Evolutionary conservation across 2,329 filamentous ascomycete genomes (phyloP), one percentile per base, ranked within the genome.

Genomic region (Neurospora crassa): DNA sequence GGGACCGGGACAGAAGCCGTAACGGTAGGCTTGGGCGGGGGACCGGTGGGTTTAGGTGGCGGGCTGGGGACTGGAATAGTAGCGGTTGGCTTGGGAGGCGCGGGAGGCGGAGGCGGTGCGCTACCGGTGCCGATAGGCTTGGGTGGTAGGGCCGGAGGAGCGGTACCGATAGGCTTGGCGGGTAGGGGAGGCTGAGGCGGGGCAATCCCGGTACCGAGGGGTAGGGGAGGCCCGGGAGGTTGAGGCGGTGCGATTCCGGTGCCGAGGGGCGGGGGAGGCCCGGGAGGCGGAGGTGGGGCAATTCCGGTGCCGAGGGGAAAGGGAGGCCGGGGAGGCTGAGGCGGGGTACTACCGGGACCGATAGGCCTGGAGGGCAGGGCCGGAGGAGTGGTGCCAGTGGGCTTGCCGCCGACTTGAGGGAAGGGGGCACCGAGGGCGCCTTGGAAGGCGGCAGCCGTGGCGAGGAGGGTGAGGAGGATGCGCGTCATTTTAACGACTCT

Each of bases 391-490:
- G 34, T 37, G 47, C 24, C 20, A 5, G 45, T 68, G 40, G 67
- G 67, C n/a, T 42, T 68, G n/a, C 24, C 41, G 20, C 11, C 16
- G 41, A n/a, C 43, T 41, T 24, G 42, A 40, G 71, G 68, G 40
- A 74, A 40, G n/a, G 74, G 74, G 3, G 70, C 70, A 53, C 69
- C 74, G 24, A 72, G 40, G 40, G 69, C 73, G 67, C 68, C 68
- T 68, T 75, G 73, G 59, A 76, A 29, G 37, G 74, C 74, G 16
- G 74, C 70, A 43, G 70, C 71, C 68, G 75, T 73, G 43, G 74
- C 74, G 45, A 76, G 69, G 67, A 74, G 72, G 53, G 73, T 74
- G 71, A 74, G 42, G 43, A 75, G 67, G 47, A 74, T 70, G 67
- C 74, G 75, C 68, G 74, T 75, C 75, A 76, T 76, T n/a, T 40